Evolutionary conservation across 2,329 filamentous ascomycete genomes (phyloP).

Genomic region (Alternaria arbusti): DNA sequence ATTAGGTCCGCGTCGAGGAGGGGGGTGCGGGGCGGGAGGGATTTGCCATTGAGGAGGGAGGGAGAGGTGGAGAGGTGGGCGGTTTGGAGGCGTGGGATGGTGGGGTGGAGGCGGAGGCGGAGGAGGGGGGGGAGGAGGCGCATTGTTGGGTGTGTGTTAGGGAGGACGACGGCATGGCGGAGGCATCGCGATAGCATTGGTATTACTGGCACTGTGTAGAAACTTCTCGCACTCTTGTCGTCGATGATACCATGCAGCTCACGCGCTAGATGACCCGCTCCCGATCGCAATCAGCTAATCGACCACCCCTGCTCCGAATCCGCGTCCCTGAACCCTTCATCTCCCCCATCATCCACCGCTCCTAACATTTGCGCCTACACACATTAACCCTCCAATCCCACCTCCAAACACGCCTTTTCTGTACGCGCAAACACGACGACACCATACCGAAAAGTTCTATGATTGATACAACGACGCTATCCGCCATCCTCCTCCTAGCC

Average conservation of each 20-base stretch:
- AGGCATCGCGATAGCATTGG: constrained; percentile 26
- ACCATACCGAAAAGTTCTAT: constrained; percentile 13
- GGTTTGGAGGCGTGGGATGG: constrained; percentile 14
- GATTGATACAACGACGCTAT: constrained; percentile 46
- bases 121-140: constrained; percentile 1
- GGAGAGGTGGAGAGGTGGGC: constrained; percentile 23
- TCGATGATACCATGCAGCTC: accelerated
- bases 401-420: background rate
- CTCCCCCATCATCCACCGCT: background rate
- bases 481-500: constrained; percentile 43
- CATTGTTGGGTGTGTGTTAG: constrained; percentile 17
- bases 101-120: constrained; percentile 2
- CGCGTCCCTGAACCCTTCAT: constrained; percentile 14
- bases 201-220: background rate
- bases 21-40: constrained; percentile 72
- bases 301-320: constrained; percentile 9
- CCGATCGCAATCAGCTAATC: background rate
- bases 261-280: background rate
- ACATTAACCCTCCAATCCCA: background rate
- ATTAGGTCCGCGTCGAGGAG: constrained; percentile 80
- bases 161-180: constrained; percentile 4
- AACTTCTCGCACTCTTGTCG: background rate
- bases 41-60: constrained; percentile 20
- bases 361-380: background rate
- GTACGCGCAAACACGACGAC: background rate